Evolutionary conservation across 73 alveolate species (phyloP).

Genomic region (Uronychia setigera): DNA sequence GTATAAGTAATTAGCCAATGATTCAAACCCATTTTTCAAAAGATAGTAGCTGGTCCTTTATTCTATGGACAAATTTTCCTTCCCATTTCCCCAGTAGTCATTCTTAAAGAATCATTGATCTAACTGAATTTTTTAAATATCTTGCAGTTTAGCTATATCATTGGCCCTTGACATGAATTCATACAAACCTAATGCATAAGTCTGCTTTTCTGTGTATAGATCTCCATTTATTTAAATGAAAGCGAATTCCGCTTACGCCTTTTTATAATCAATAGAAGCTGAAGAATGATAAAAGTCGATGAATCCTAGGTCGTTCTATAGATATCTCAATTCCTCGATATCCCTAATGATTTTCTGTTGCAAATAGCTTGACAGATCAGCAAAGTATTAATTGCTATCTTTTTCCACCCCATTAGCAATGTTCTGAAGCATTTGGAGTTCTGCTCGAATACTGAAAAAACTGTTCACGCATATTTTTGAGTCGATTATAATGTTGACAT

Average conservation of each 20-base stretch:
- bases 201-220: neutral
- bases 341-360: neutral
- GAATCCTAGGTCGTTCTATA: slow-evolving; percentile 13
- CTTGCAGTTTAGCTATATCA: slow-evolving; percentile 25
- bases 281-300: neutral
- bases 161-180: slow-evolving; percentile 16
- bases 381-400: no score
- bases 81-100: no score
- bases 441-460: slow-evolving; percentile 6
- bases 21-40: no score
- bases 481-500: slow-evolving; percentile 1
- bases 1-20: no score
- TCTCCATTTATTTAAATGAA: slow-evolving; percentile 22
- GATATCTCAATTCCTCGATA: slow-evolving; percentile 10
- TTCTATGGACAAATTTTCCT: no score
- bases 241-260: neutral
- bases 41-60: no score
- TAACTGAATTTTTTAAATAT: no score
- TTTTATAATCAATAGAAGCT: slow-evolving; percentile 1
- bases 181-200: slow-evolving; percentile 30
- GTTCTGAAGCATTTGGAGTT: neutral
- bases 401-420: neutral
- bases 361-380: neutral
- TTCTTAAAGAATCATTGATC: no score
- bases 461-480: slow-evolving; percentile 22